A percentile compares a stretch with the other conserved stretches of the same genome.
Conservation (phyloP, 768 basidiomycete species). For the Lactifluus volemus region DNA sequence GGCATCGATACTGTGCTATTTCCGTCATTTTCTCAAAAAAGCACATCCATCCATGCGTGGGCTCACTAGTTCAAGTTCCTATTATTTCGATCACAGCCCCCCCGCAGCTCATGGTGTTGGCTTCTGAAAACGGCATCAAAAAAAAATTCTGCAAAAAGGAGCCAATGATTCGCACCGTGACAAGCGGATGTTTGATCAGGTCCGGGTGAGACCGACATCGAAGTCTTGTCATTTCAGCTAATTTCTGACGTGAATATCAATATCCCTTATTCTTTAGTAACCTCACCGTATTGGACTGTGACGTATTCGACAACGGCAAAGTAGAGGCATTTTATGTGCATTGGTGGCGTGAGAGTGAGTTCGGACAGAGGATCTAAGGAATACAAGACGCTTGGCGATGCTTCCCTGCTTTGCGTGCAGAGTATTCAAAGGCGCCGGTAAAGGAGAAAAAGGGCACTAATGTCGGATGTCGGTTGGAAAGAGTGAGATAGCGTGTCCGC, state of each 20-base stretch:
- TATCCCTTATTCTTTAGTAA: conserved; percentile 21
- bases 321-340: conserved; percentile 26
- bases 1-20: conserved; percentile 42
- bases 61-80: neutral
- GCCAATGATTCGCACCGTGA: neutral
- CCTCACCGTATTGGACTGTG: conserved; percentile 38
- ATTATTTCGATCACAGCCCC: neutral
- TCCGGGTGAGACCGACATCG: conserved; percentile 31
- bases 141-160: neutral
- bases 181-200: neutral
- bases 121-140: neutral
- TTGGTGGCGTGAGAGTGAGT: conserved; percentile 39
- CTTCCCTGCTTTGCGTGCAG: no score
- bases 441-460: no score
- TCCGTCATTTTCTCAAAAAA: neutral
- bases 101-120: neutral
- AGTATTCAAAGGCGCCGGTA: no score
- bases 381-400: no score
- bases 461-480: no score
- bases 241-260: neutral
- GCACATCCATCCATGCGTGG: neutral
- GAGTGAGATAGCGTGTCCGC: no score
- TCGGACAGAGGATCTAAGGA: no score
- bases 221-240: no score
- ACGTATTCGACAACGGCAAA: conserved; percentile 39